A percentile compares a stretch with the other conserved stretches of the same genome.
phyloP scores from a whole-genome alignment of 305 asterid genomes.

The Solanum chacoense region DNA sequence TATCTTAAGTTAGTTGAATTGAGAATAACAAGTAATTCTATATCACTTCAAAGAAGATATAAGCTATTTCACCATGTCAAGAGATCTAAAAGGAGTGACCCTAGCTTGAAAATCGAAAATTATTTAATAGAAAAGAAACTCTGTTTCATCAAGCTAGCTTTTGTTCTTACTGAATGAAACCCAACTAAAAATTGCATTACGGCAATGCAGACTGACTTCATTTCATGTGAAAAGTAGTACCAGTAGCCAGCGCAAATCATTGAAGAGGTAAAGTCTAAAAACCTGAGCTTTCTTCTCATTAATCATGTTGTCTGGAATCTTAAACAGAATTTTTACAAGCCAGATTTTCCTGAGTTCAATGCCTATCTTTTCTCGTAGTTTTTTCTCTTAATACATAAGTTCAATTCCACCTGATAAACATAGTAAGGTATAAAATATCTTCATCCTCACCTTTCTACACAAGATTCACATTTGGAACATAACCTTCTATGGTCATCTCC shows the following conservation, averaged over 20 bases:
- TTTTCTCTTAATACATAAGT: not conserved
- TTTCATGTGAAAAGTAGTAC: not conserved
- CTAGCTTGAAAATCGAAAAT: not conserved
- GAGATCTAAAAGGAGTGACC: not conserved
- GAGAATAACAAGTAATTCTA: not conserved
- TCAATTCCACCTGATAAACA: not conserved
- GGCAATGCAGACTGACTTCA: not conserved
- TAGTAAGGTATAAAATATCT: not conserved
- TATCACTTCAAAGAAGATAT: not conserved
- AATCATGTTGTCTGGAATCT: not conserved
- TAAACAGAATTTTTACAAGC: not conserved
- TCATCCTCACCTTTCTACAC: constrained; percentile 1
- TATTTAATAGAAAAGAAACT: not conserved
- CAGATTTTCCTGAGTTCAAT: not conserved
- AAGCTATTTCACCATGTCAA: not conserved
- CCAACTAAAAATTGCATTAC: not conserved
- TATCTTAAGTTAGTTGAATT: not conserved
- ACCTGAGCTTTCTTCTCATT: not conserved
- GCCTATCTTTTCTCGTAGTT: not conserved
- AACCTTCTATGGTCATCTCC: constrained; percentile 29
- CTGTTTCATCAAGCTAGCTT: not conserved
- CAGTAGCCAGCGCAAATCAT: not conserved
- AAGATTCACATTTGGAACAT: not conserved
- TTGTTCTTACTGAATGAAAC: not conserved
- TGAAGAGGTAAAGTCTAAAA: not conserved